Conservation (phyloP, 176 grass and related monocot species). For the Zizania latifolia region DNA sequence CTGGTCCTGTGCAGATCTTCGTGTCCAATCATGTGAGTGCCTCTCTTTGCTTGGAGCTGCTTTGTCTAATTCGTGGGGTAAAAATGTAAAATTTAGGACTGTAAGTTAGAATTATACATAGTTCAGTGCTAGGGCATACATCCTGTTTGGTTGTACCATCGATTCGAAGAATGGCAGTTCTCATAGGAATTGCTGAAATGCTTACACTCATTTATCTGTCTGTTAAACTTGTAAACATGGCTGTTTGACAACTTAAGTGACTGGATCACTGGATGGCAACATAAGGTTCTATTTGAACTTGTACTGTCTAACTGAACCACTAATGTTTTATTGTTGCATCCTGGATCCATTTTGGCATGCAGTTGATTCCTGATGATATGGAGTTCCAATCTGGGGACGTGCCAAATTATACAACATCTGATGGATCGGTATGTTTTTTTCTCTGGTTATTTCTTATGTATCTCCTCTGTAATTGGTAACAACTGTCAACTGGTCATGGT, state of each 20-base stretch:
- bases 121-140: background rate
- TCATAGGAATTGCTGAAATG: background rate
- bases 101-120: too few species aligned
- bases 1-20: conserved; percentile 94
- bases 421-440: conserved; percentile 71
- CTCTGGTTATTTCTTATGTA: background rate
- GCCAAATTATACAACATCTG: conserved; percentile 89
- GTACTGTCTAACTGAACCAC: background rate
- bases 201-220: background rate
- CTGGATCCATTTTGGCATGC: conserved; percentile 1
- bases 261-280: too few species aligned
- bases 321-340: background rate
- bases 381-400: conserved; percentile 83
- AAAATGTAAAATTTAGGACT: background rate
- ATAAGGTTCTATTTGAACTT: background rate
- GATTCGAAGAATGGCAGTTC: background rate
- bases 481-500: background rate
- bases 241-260: background rate
- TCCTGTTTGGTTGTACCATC: background rate
- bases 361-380: conserved; percentile 98
- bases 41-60: background rate
- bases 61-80: background rate
- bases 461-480: background rate
- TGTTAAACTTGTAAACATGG: too few species aligned
- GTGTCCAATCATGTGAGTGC: conserved; percentile 94